Evolutionary conservation across 1,284 basidiomycete species (phyloP), one percentile per base, ranked within the genome.

Genomic region (Puccinia polysora): DNA sequence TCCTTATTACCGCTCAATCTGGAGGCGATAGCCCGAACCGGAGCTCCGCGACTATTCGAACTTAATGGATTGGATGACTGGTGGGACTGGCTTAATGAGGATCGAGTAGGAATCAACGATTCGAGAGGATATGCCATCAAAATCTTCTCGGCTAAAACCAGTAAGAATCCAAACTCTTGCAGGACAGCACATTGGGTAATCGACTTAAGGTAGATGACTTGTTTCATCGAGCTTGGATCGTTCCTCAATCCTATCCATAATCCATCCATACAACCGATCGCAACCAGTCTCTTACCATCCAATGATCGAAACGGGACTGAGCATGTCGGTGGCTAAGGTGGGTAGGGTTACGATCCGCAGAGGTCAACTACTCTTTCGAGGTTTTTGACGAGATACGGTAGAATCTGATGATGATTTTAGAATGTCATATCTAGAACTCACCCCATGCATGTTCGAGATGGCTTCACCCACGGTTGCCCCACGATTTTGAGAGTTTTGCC

Each of bases 231-330:
- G 78, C 84, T 82, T 0, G 92, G 87, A 78, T 95, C 89, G 77
- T 90, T 89, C 38, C 90, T 85, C 80, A 96, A 88, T 0, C 94
- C 95, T 75, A 97, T 95, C 91, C 92, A 97, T 2, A 97, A 91
- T 50, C 95, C 95, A 78, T 97, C 91, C 0, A 89, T 88, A 80
- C 93, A 96, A 20, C 94, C 94, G 75, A 97, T 88, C 0, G 95
- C 92, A n/a, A 97, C 88, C 20, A 97, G 83, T 4, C 86, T 85
- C 56, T 91, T 86, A 2, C 89, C 87, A 79, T 97, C 92, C 4
- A 86, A 83, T 2, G 91, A 91, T 36, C 55, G 50, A 15, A 77
- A 64, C n/a, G 75, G 76, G 0, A 73, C 73, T 52, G 76, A 77
- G 38, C 76, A 76, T 14, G 75, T 76, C 30, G 75, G 76, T n/a